phyloP scores from a whole-genome alignment of 805 yeast genomes.

The Candida ipomoeae region DNA sequence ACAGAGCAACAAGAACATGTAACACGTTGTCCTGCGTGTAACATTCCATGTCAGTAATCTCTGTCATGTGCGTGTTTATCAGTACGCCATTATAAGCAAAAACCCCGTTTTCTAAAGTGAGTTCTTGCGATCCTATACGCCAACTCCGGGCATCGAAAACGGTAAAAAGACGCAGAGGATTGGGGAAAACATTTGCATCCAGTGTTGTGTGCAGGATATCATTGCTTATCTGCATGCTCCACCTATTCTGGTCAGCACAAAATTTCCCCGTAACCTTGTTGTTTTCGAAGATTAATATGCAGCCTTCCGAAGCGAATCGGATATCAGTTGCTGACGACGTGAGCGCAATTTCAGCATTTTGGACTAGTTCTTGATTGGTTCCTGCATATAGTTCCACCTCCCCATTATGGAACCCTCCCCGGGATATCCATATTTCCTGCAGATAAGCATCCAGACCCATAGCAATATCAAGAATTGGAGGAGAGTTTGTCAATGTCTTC shows the following conservation, averaged over 20 bases:
- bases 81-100: background rate
- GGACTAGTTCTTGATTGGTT: background rate
- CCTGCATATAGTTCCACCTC: conserved; percentile 18
- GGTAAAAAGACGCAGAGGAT: background rate
- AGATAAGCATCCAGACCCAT: conserved; percentile 2
- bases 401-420: conserved; percentile 35
- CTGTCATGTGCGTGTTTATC: background rate
- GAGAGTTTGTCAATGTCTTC: conserved; percentile 21
- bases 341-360: background rate
- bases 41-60: conserved; percentile 6
- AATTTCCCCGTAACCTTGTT: background rate
- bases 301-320: background rate
- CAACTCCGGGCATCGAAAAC: background rate
- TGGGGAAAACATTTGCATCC: background rate
- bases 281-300: background rate
- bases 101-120: background rate
- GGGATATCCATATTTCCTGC: conserved; percentile 21
- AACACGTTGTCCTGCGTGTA: background rate
- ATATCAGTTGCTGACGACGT: background rate
- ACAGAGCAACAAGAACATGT: conserved; percentile 7
- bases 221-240: too few relatives aligned
- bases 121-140: background rate
- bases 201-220: background rate
- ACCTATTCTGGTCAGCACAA: background rate
- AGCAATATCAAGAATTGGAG: conserved; percentile 30